A percentile compares a stretch with the other conserved stretches of the same genome.
Evolutionary conservation across 176 grass and related monocot genomes (phyloP).

Genomic region (Stipa capillata): DNA sequence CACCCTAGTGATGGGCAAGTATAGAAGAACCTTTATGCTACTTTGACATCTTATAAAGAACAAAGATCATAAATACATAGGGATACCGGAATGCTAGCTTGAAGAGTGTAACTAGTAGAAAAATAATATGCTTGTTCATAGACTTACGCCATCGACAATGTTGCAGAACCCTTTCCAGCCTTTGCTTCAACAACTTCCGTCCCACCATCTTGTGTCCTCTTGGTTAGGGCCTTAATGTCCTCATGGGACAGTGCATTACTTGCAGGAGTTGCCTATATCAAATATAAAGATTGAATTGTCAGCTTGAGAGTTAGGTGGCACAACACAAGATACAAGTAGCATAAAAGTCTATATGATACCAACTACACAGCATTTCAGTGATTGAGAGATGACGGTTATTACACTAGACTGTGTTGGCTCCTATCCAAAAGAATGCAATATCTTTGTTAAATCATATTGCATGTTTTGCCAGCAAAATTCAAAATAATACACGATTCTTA

Average conservation of each 20-base stretch:
- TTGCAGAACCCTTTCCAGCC: constrained; percentile 94
- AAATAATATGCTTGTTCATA: neutral
- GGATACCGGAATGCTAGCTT: neutral
- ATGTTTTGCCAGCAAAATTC: neutral
- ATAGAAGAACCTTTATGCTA: neutral
- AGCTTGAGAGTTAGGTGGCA: neutral
- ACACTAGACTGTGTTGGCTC: neutral
- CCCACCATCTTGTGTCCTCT: constrained; percentile 93
- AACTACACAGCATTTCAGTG: neutral
- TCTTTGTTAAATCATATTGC: neutral
- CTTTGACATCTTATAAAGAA: neutral
- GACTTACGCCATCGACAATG: constrained; percentile 96
- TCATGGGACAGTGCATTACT: constrained; percentile 63
- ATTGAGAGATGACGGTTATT: neutral
- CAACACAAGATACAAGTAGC: neutral
- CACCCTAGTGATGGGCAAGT: neutral
- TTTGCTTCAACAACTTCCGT: constrained; percentile 98
- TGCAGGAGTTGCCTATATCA: constrained; percentile 57
- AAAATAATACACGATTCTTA: neutral
- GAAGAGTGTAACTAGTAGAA: neutral
- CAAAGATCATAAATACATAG: neutral
- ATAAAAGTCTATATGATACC: neutral
- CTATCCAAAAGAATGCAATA: neutral
- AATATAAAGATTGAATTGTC: neutral
- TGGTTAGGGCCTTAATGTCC: constrained; percentile 77